Evolutionary conservation across 345 rosid genomes (phyloP), one percentile per base, ranked within the genome.

Genomic region (Rhodamnia argentea): DNA sequence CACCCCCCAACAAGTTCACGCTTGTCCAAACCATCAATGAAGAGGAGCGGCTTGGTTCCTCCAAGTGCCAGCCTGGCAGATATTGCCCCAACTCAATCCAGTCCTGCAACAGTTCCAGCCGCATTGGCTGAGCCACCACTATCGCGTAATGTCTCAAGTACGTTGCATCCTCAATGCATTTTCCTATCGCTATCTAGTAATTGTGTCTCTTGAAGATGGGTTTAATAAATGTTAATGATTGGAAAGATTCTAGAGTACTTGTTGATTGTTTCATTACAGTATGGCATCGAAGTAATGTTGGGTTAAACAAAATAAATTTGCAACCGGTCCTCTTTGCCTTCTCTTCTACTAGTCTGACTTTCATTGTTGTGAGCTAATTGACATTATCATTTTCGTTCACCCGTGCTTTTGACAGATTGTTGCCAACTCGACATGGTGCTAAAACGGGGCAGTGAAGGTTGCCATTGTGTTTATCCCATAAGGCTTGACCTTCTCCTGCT

Each of bases 391-490:
- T 20, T 84, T 60, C 44, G 27, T 40, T 55, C 52, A 40, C 52
- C 9, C 18, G 4, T 85, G 52, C 51, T 32, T 55, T 81, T 55
- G 84, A n/a, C 92, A 97, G 99, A 91, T 90, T 97, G 99, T 89
- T 97, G 99, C 93, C 93, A 93, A 90, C 93, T 90, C 42, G 88
- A 93, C 86, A 92, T 89, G 90, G 97, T 97, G 89, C 90, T 90
- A 94, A 97, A 92, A 92, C 92, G 93, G 86, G 94, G 92, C 85
- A 92, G 90, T 89, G 91, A 84, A 86, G 95, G 90, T 88, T 96
- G 99, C 87, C 95, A 95, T 87, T 97, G 99, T 70, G 99, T 94
- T 74, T 96, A 97, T 92, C 99, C 99, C n/a, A 94, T 97, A 89
- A 96, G 95, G 94, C 93, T 97, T 83, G 99, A 96, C 86, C 96